phyloP scores from a whole-genome alignment of 495 filamentous ascomycete genomes.

The Neurospora cerealis region DNA sequence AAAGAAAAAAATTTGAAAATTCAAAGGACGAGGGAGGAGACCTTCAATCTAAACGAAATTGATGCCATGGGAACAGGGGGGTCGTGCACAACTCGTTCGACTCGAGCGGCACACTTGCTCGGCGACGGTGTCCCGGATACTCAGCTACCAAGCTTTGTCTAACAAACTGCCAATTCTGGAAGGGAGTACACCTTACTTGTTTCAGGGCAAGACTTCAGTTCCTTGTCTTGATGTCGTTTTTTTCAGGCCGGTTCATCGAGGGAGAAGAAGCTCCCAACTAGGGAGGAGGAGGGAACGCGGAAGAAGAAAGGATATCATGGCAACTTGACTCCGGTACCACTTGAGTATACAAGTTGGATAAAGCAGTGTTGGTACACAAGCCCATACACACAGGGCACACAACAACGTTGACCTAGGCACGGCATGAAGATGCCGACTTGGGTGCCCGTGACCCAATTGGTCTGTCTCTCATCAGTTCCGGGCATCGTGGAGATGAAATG shows the following conservation, averaged over 20 bases:
- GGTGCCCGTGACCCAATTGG: not conserved
- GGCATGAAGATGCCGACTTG: not conserved
- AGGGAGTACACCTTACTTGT: not conserved
- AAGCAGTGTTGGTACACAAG: not conserved
- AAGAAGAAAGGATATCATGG: not conserved
- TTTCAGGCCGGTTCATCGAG: not conserved
- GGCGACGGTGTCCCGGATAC: not conserved
- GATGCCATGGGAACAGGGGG: not conserved
- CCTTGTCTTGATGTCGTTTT: not conserved
- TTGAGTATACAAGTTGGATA: not conserved
- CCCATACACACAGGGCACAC: not conserved
- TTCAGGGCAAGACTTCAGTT: not conserved
- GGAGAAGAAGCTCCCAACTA: not conserved
- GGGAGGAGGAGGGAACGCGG: not conserved
- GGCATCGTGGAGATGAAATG: not conserved
- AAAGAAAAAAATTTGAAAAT: not conserved
- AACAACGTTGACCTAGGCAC: not conserved
- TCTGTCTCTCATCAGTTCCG: not conserved
- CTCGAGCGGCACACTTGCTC: not conserved
- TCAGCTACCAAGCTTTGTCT: not conserved
- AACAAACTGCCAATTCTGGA: not conserved
- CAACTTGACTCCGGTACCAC: not conserved
- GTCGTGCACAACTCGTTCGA: not conserved
- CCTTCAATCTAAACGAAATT: not conserved
- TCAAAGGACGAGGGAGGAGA: not conserved